A percentile compares a stretch with the other conserved stretches of the same genome.
phyloP scores from a whole-genome alignment of 768 basidiomycete genomes.

The Krasilnikovozyma curviuscula region DNA sequence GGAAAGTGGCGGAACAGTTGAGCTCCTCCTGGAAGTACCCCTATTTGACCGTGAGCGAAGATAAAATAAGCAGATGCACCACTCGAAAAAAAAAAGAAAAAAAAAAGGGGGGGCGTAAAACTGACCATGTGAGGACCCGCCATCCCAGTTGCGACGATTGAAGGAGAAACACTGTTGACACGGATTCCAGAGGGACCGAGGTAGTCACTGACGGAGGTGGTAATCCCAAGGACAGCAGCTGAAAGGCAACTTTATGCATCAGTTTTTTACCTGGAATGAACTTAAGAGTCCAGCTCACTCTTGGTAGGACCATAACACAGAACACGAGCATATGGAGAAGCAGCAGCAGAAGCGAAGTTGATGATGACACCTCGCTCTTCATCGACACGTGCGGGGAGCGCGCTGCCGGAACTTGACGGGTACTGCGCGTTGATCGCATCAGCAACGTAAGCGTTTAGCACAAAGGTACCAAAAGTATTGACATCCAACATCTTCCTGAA shows the following conservation, averaged over 20 bases:
- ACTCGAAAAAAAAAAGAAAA: background rate
- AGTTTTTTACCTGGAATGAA: background rate
- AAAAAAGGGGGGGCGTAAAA: background rate
- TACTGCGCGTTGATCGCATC: conserved; percentile 24
- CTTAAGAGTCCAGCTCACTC: background rate
- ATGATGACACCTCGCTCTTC: conserved; percentile 24
- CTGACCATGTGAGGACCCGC: conserved; percentile 4
- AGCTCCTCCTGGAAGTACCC: conserved; percentile 10
- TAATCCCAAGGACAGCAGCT: conserved; percentile 19
- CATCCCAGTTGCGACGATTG: conserved; percentile 13
- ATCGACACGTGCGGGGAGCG: conserved; percentile 2
- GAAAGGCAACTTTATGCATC: background rate
- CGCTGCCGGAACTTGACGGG: conserved; percentile 8
- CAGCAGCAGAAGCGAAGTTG: conserved; percentile 24
- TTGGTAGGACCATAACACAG: conserved; percentile 22
- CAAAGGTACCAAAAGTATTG: conserved; percentile 18
- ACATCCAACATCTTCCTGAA: conserved; percentile 15
- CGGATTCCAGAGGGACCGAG: conserved; percentile 23
- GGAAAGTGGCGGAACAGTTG: conserved; percentile 13
- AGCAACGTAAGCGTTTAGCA: conserved; percentile 21
- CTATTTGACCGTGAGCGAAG: too few species aligned
- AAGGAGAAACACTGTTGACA: conserved; percentile 21
- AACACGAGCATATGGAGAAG: conserved; percentile 19
- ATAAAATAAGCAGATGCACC: too few species aligned
- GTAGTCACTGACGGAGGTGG: conserved; percentile 18